A percentile compares a stretch with the other conserved stretches of the same genome.
Conservation (phyloP, 192 early-diverging fungal genomes). For the Spinellus fusiger region DNA sequence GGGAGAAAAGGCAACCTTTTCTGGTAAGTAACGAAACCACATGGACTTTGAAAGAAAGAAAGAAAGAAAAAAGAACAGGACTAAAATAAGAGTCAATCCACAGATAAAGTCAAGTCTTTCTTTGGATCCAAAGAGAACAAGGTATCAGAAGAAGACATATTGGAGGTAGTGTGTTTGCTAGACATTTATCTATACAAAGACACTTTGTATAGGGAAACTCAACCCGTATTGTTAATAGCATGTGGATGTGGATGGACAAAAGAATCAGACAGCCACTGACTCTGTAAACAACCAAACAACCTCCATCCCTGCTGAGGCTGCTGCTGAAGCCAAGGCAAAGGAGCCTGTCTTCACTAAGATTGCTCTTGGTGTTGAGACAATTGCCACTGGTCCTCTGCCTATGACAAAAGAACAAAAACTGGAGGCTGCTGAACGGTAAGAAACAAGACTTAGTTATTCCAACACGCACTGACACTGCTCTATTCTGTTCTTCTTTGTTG, state of each 20-base stretch:
- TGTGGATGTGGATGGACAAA: constrained; percentile 3
- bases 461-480: not conserved
- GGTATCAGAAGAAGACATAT: constrained; percentile 27
- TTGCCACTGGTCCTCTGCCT: constrained; percentile 16
- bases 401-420: constrained; percentile 20
- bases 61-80: not conserved
- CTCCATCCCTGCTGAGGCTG: not conserved
- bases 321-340: constrained; percentile 7
- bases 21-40: constrained; percentile 15
- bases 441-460: not conserved
- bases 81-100: not conserved
- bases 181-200: not conserved
- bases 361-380: constrained; percentile 17
- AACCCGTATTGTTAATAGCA: not conserved
- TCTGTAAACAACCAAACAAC: constrained; percentile 30
- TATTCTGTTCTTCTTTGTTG: not conserved
- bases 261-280: constrained; percentile 29
- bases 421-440: constrained; percentile 29
- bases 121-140: constrained; percentile 50
- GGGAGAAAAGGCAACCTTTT: constrained; percentile 22
- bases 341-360: constrained; percentile 12
- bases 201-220: not conserved
- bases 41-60: not conserved
- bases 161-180: not conserved
- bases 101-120: constrained; percentile 61